A percentile compares a stretch with the other conserved stretches of the same genome.
phyloP scores from a whole-genome alignment of 2,329 filamentous ascomycete species.

The Truncatella angustata region DNA sequence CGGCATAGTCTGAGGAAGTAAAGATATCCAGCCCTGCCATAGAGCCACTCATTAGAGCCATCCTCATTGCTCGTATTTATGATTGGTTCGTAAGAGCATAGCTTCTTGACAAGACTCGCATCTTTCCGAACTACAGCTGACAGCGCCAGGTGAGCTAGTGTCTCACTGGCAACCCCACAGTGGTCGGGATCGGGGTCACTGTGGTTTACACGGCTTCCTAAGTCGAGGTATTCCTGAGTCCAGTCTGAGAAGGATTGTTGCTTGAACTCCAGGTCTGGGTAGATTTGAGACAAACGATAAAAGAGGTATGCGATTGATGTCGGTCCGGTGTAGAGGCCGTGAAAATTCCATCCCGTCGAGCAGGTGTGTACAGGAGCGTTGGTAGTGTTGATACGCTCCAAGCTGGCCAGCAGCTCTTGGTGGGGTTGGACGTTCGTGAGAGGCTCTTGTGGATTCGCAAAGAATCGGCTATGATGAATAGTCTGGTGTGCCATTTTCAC shows the following conservation, averaged over 20 bases:
- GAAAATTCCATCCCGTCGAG: slow-evolving; percentile 29
- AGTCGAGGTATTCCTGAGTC: slow-evolving; percentile 44
- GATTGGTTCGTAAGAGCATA: slow-evolving; percentile 39
- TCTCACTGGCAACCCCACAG: slow-evolving; percentile 51
- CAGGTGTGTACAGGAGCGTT: slow-evolving; percentile 24
- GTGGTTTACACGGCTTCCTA: slow-evolving; percentile 31
- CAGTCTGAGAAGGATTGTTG: slow-evolving; percentile 42
- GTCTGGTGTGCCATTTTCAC: neutral
- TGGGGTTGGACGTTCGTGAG: slow-evolving; percentile 12
- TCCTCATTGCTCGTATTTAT: slow-evolving; percentile 45
- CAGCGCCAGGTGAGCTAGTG: slow-evolving; percentile 45
- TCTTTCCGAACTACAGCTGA: slow-evolving; percentile 41
- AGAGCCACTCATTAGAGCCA: slow-evolving; percentile 59
- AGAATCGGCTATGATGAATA: slow-evolving; percentile 14
- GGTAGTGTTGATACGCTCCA: slow-evolving; percentile 19
- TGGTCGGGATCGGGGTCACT: slow-evolving; percentile 36
- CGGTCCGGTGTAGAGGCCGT: slow-evolving; percentile 53
- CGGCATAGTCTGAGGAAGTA: slow-evolving; percentile 66
- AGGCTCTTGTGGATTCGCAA: slow-evolving; percentile 15
- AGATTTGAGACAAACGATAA: slow-evolving; percentile 41
- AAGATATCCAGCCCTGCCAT: slow-evolving; percentile 66
- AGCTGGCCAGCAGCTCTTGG: slow-evolving; percentile 20
- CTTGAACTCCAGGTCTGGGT: slow-evolving; percentile 42
- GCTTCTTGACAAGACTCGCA: slow-evolving; percentile 32
- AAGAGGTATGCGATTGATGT: slow-evolving; percentile 57